Percentiles rank a stretch among this genome's conserved stretches.
Evolutionary conservation across 768 basidiomycete genomes (phyloP).

Genomic region (Amanita phalloides): DNA sequence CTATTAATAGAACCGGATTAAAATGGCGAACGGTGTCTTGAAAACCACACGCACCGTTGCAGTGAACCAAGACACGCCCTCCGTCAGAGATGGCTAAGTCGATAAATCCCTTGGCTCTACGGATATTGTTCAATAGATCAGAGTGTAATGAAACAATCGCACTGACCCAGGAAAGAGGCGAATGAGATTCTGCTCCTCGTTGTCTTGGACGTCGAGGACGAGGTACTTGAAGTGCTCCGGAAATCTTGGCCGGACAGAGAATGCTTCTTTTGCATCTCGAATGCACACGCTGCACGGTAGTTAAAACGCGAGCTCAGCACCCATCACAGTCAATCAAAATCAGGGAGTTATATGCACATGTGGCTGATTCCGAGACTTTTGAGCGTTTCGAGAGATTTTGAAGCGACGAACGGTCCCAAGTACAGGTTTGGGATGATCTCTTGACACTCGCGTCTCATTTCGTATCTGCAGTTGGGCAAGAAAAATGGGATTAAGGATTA

Average conservation of each 20-base stretch:
- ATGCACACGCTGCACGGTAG: constrained; percentile 62
- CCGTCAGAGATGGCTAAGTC: constrained; percentile 48
- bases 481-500: not conserved
- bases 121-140: not conserved
- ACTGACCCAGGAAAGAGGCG: constrained; percentile 77
- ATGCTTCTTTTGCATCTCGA: constrained; percentile 82
- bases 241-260: constrained; percentile 81
- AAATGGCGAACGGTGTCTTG: not conserved
- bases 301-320: constrained; percentile 1
- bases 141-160: not conserved
- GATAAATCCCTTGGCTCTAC: constrained; percentile 70
- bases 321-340: not conserved
- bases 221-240: constrained; percentile 70
- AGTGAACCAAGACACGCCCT: constrained; percentile 80
- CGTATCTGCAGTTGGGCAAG: constrained; percentile 44
- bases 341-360: constrained; percentile 35
- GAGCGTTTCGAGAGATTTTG: constrained; percentile 70
- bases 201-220: constrained; percentile 81
- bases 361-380: constrained; percentile 64
- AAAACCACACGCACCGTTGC: constrained; percentile 51
- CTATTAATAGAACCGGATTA: constrained; percentile 23
- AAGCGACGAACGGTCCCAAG: constrained; percentile 83
- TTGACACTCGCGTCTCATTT: constrained; percentile 93
- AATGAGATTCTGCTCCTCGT: constrained; percentile 92
- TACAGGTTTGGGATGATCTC: constrained; percentile 77